phyloP scores from a whole-genome alignment of 495 filamentous ascomycete species.

The Ascobolus immersus region DNA sequence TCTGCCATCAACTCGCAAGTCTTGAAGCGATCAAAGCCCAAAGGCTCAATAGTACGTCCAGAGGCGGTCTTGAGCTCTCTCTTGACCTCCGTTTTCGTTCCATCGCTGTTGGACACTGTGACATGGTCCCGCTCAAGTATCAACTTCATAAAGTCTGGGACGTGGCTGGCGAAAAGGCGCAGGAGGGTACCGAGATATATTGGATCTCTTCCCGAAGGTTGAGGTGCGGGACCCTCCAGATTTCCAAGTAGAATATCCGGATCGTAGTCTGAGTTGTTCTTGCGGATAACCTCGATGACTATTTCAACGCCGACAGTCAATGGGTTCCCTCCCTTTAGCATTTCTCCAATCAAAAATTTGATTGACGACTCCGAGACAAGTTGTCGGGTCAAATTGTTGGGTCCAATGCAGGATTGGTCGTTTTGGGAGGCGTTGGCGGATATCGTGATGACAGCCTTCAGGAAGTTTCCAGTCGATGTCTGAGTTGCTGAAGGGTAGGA shows the following conservation, averaged over 20 bases:
- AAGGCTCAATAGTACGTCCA: conserved; percentile 70
- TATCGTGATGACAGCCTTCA: conserved; percentile 97
- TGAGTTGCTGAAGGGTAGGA: conserved; percentile 67
- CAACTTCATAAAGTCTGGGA: conserved; percentile 88
- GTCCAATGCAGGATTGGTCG: conserved; percentile 90
- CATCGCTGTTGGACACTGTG: conserved; percentile 32
- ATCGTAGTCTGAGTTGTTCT: conserved; percentile 99
- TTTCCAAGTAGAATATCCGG: conserved; percentile 56
- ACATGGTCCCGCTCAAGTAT: conserved; percentile 44
- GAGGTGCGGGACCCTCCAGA: conserved; percentile 43
- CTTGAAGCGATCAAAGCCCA: conserved; percentile 96
- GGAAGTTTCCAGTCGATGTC: conserved; percentile 88
- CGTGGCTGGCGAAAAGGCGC: conserved; percentile 63
- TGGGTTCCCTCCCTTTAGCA: conserved; percentile 84
- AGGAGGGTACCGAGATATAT: conserved; percentile 93
- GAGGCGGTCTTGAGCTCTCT: conserved; percentile 60
- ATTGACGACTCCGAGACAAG: conserved; percentile 76
- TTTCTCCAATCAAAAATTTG: conserved; percentile 55
- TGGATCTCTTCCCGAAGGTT: conserved; percentile 65
- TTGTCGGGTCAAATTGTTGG: conserved; percentile 86
- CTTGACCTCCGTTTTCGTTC: conserved; percentile 31
- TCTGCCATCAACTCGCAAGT: conserved; percentile 98
- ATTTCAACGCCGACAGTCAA: conserved; percentile 93
- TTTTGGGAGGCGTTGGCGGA: conserved; percentile 95
- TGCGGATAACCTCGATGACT: conserved; percentile 93